Conservation (phyloP, 2,329 filamentous ascomycete genomes). For the Arthrobotrys megalospora region DNA sequence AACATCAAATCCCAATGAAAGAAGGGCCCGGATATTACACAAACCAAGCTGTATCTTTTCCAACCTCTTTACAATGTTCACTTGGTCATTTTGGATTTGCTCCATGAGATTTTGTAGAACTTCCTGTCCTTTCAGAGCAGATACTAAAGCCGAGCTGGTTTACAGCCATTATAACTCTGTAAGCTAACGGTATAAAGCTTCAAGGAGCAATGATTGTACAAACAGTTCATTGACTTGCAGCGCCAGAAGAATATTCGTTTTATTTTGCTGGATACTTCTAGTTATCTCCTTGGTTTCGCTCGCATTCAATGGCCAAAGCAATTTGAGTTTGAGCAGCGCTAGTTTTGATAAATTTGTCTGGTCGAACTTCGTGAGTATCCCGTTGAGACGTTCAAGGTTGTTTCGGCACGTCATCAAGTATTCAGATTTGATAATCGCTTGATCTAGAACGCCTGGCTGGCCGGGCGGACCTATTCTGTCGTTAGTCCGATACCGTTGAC, state of each 20-base stretch:
- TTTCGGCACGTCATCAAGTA: neutral
- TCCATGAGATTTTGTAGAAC: neutral
- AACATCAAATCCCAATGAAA: neutral
- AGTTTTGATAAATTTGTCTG: neutral
- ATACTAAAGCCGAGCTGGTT: neutral
- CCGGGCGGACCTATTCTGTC: neutral
- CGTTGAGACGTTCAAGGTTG: neutral
- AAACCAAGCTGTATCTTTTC: neutral
- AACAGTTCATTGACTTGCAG: neutral
- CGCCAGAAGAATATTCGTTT: neutral
- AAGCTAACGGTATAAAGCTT: neutral
- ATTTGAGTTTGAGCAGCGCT: neutral
- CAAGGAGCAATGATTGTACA: neutral
- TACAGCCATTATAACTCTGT: neutral
- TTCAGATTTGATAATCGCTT: neutral
- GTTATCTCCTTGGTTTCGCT: constrained; percentile 6
- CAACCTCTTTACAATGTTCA: neutral
- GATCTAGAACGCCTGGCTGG: neutral
- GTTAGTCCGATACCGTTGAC: neutral
- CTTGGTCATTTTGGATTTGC: neutral
- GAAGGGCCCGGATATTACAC: neutral
- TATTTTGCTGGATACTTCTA: neutral
- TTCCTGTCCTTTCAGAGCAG: constrained; percentile 1
- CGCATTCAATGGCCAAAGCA: neutral
- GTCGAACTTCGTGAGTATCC: neutral